phyloP scores from a whole-genome alignment of 495 filamentous ascomycete genomes.

The Articulospora tetracladia region DNA sequence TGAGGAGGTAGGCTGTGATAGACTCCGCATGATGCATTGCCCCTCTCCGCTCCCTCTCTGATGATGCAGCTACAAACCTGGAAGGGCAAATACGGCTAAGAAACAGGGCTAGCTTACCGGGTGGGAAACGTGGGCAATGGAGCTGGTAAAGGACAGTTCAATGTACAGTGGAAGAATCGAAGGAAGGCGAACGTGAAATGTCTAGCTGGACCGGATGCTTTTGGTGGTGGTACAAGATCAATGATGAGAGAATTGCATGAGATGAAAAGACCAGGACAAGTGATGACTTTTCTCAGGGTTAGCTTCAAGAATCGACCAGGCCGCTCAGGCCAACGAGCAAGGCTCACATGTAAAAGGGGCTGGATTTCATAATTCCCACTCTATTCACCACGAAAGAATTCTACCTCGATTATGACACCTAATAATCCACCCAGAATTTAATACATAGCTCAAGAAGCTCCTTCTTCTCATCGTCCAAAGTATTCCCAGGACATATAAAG shows the following conservation, averaged over 20 bases:
- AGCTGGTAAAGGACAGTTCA: neutral
- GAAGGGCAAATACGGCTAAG: neutral
- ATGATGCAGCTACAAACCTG: neutral
- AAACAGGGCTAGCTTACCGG: neutral
- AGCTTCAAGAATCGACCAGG: neutral
- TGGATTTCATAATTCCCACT: too few relatives aligned
- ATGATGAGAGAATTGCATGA: conserved; percentile 1
- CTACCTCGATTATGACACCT: too few relatives aligned
- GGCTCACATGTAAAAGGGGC: neutral
- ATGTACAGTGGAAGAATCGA: neutral
- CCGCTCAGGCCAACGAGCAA: neutral
- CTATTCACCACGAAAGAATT: too few relatives aligned
- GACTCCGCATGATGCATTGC: neutral
- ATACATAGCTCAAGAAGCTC: too few relatives aligned
- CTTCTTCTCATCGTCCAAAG: too few relatives aligned
- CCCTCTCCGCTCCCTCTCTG: neutral
- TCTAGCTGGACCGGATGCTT: neutral
- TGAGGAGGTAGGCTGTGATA: neutral
- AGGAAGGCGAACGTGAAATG: neutral
- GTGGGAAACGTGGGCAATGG: neutral
- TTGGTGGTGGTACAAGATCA: conserved; percentile 1
- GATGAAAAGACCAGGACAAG: neutral
- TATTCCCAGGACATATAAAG: too few relatives aligned
- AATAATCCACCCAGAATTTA: too few relatives aligned
- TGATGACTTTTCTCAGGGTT: neutral